phyloP scores from a whole-genome alignment of 768 basidiomycete species.

The Leucogyrophana mollusca region DNA sequence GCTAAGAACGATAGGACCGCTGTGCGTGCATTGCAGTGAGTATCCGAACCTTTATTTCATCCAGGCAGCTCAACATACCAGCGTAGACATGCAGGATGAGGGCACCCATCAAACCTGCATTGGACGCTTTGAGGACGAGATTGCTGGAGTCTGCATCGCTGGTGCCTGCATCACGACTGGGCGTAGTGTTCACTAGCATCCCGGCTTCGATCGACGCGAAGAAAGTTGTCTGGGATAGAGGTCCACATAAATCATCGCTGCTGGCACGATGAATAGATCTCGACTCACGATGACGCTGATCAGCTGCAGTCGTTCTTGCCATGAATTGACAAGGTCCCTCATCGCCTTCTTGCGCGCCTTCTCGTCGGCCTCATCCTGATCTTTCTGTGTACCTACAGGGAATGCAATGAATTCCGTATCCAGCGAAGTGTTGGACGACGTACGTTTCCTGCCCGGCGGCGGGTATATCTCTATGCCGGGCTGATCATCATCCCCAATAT shows the following conservation, averaged over 20 bases:
- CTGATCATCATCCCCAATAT: conserved; percentile 16
- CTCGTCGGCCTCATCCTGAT: conserved; percentile 50
- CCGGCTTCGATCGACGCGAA: conserved; percentile 59
- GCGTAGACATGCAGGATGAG: conserved; percentile 54
- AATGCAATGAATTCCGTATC: not conserved
- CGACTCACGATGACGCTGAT: conserved; percentile 55
- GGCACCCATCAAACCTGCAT: conserved; percentile 49
- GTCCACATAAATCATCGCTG: not conserved
- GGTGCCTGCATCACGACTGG: conserved; percentile 17
- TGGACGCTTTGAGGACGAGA: conserved; percentile 32
- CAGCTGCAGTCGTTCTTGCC: conserved; percentile 62
- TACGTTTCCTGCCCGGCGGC: conserved; percentile 17
- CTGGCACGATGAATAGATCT: not conserved
- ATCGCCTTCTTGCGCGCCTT: conserved; percentile 42
- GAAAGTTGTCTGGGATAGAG: conserved; percentile 51
- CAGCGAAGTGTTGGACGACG: conserved; percentile 2
- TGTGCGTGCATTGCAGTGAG: conserved; percentile 6
- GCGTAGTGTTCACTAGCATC: conserved; percentile 44
- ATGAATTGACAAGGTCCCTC: conserved; percentile 53
- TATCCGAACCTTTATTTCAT: conserved; percentile 1
- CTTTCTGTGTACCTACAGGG: conserved; percentile 41
- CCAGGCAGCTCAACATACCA: conserved; percentile 28
- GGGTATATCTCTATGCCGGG: not conserved
- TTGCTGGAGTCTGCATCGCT: conserved; percentile 7
- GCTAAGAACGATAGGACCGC: conserved; percentile 51